Evolutionary conservation across 805 yeast species (phyloP).

Genomic region (Suhomyces sp.): DNA sequence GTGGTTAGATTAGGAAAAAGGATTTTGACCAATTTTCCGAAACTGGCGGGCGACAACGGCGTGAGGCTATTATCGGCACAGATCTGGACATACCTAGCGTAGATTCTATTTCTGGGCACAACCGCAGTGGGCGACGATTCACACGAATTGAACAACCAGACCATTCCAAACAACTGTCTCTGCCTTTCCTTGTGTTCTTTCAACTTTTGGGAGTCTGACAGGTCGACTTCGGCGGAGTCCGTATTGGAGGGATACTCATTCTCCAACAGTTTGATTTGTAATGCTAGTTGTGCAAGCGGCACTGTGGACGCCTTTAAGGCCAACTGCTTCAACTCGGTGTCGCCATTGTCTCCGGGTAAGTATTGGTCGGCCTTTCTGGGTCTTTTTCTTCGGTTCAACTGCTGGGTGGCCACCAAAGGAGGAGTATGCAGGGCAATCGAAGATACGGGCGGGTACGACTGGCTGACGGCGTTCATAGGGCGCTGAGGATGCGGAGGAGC

Average conservation of each 20-base stretch:
- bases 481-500: neutral
- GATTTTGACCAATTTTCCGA: slow-evolving; percentile 60
- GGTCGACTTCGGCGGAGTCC: slow-evolving; percentile 5
- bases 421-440: neutral
- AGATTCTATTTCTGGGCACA: slow-evolving; percentile 41
- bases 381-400: slow-evolving; percentile 17
- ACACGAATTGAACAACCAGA: slow-evolving; percentile 75
- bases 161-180: slow-evolving; percentile 77
- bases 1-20: slow-evolving; percentile 67
- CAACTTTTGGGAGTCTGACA: slow-evolving; percentile 4
- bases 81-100: slow-evolving; percentile 39
- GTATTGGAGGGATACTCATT: slow-evolving; percentile 10
- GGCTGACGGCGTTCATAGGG: neutral
- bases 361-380: slow-evolving; percentile 29
- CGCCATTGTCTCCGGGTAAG: slow-evolving; percentile 34
- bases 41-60: slow-evolving; percentile 72
- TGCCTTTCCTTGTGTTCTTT: slow-evolving; percentile 47
- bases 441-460: neutral
- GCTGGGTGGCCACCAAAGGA: neutral
- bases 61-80: slow-evolving; percentile 43
- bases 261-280: slow-evolving; percentile 44
- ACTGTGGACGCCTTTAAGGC: slow-evolving; percentile 32
- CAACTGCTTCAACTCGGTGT: slow-evolving; percentile 33
- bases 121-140: slow-evolving; percentile 42
- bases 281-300: slow-evolving; percentile 45